Percentiles rank a stretch among this genome's conserved stretches.
These are phyloP conservation scores for Lichtheimia ramosa DNA, from an alignment of 371 early-diverging fungal species.

Conservation along the genomic window DNA sequence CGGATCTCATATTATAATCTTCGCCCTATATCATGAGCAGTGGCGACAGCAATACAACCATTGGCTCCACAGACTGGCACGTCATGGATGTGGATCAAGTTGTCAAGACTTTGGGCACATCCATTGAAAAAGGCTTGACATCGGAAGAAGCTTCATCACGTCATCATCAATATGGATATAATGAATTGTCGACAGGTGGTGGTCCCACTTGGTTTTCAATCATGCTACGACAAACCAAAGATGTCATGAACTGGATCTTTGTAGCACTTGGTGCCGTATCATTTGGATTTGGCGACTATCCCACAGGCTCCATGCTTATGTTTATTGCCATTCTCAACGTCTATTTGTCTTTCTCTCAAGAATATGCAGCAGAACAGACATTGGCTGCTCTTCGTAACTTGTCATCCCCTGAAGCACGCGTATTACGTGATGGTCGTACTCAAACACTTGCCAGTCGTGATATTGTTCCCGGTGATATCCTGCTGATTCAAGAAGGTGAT, in stretches of 20 bases:
- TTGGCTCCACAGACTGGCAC: conserved; percentile 18
- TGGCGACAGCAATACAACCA: not conserved
- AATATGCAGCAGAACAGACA: conserved; percentile 85
- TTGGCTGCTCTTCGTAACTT: conserved; percentile 82
- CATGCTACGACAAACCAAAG: conserved; percentile 74
- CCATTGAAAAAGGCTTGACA: conserved; percentile 15
- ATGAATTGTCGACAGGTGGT: conserved; percentile 37
- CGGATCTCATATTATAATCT: too few species aligned
- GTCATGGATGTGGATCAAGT: conserved; percentile 15
- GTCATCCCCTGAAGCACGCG: conserved; percentile 74
- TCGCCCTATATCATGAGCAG: too few species aligned
- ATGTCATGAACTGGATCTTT: conserved; percentile 81
- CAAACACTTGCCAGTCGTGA: conserved; percentile 61
- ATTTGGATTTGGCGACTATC: conserved; percentile 57
- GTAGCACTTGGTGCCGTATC: conserved; percentile 63
- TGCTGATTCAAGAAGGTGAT: conserved; percentile 87
- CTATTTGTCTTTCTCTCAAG: conserved; percentile 82
- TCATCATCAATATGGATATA: conserved; percentile 17
- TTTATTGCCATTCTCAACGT: conserved; percentile 78
- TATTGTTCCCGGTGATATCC: conserved; percentile 87
- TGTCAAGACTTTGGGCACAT: conserved; percentile 9
- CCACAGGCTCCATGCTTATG: conserved; percentile 67
- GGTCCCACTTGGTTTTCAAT: conserved; percentile 69
- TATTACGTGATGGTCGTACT: conserved; percentile 77
- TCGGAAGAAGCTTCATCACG: conserved; percentile 15